These are phyloP conservation scores for Trichoderma simmonsii DNA, from an alignment of 2,329 filamentous ascomycete species.

Conservation along the genomic window DNA sequence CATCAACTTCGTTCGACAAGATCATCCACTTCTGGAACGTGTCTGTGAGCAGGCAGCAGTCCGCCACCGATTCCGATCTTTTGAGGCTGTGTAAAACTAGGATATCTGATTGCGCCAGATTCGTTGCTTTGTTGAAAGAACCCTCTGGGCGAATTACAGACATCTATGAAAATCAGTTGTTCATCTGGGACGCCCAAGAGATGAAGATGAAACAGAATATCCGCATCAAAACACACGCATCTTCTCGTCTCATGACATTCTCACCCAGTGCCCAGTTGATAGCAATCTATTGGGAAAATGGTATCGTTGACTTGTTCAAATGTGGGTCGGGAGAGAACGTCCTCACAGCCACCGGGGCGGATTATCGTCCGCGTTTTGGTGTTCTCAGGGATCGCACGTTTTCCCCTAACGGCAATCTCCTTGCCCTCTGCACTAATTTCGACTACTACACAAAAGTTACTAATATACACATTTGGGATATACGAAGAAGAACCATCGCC, in stretches of 20 bases:
- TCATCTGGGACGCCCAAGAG: not conserved
- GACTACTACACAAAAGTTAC: too few relatives aligned
- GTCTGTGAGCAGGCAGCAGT: not conserved
- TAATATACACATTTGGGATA: not conserved
- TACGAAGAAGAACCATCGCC: not conserved
- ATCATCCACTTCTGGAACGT: not conserved
- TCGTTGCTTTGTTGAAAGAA: accelerated
- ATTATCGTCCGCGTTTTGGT: accelerated
- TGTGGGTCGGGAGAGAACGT: not conserved
- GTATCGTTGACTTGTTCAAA: not conserved
- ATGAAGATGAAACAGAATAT: not conserved
- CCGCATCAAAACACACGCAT: too few relatives aligned
- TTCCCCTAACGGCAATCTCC: not conserved
- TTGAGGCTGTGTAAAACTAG: accelerated
- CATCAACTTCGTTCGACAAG: accelerated
- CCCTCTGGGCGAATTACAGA: accelerated
- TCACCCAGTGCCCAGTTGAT: not conserved
- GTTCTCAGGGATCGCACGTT: not conserved
- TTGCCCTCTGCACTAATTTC: not conserved
- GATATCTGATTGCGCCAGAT: not conserved
- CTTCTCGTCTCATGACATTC: not conserved
- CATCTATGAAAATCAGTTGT: not conserved
- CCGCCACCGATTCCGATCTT: not conserved
- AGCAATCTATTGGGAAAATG: not conserved
- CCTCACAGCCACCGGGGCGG: accelerated